Evolutionary conservation across 2,329 filamentous ascomycete genomes (phyloP).

Genomic region (Stachybotrys chartarum): DNA sequence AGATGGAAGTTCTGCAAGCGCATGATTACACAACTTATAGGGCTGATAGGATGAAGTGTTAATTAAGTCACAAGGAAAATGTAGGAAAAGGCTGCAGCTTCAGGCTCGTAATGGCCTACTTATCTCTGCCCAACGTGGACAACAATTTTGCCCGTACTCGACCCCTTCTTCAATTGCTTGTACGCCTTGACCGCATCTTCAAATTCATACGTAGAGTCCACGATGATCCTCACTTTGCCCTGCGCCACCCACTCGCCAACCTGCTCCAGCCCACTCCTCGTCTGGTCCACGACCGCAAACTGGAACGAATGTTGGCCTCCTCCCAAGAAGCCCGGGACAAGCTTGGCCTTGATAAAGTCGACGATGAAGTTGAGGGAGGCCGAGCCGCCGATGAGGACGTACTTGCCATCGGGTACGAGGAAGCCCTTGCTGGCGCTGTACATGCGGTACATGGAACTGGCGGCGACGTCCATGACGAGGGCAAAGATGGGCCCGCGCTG

Average conservation of each 20-base stretch:
- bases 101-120: not conserved
- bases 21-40: too few species aligned
- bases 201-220: constrained; percentile 50
- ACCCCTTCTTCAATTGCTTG: constrained; percentile 49
- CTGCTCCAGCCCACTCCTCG: constrained; percentile 36
- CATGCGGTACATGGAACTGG: constrained; percentile 37
- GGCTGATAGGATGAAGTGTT: too few species aligned
- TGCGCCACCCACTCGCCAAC: constrained; percentile 49
- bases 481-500: constrained; percentile 39
- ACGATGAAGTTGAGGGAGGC: constrained; percentile 16
- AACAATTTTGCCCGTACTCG: constrained; percentile 56
- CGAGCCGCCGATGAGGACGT: constrained; percentile 41
- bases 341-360: constrained; percentile 15
- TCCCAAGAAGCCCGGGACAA: constrained; percentile 27
- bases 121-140: constrained; percentile 11
- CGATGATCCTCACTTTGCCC: constrained; percentile 47
- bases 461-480: constrained; percentile 54
- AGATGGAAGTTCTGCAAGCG: too few species aligned
- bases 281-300: constrained; percentile 30
- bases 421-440: constrained; percentile 46
- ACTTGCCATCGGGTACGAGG: constrained; percentile 38
- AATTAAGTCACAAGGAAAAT: too few species aligned
- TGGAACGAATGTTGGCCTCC: constrained; percentile 34
- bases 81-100: too few species aligned
- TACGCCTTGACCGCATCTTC: constrained; percentile 50